phyloP scores from a whole-genome alignment of 768 basidiomycete genomes.

The Auriscalpium orientale region DNA sequence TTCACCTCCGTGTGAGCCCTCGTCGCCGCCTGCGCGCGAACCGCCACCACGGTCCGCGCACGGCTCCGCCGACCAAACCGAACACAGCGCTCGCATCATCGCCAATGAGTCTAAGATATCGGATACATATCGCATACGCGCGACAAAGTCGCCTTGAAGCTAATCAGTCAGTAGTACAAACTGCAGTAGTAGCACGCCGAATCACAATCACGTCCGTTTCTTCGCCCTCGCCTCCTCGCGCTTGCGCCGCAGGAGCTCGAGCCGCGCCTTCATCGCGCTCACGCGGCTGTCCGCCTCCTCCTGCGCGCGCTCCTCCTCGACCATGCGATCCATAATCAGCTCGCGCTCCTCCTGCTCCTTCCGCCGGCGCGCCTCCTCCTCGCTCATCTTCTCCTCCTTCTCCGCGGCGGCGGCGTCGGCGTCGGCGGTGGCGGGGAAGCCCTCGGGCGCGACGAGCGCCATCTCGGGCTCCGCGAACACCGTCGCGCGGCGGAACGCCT shows the following conservation, averaged over 20 bases:
- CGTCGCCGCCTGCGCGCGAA: neutral
- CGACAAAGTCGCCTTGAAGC: too few species aligned
- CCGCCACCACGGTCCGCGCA: too few species aligned
- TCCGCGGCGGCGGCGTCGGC: constrained; percentile 14
- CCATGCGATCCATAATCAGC: constrained; percentile 75
- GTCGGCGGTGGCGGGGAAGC: constrained; percentile 36
- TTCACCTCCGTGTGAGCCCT: constrained; percentile 11
- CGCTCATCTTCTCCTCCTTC: constrained; percentile 30
- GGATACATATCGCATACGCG: too few species aligned
- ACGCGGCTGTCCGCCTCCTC: constrained; percentile 84
- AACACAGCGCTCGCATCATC: too few species aligned
- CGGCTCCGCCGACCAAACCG: too few species aligned
- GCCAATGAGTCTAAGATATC: too few species aligned
- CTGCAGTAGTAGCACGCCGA: too few species aligned
- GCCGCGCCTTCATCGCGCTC: constrained; percentile 48
- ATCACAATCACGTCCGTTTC: neutral
- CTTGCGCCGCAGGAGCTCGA: constrained; percentile 50
- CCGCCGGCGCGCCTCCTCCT: constrained; percentile 38
- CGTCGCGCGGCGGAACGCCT: constrained; percentile 64
- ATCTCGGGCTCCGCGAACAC: constrained; percentile 62
- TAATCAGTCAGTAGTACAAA: too few species aligned
- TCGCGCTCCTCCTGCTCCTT: constrained; percentile 71
- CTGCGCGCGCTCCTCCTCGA: constrained; percentile 82
- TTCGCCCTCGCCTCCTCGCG: constrained; percentile 26
- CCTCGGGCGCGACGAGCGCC: constrained; percentile 35